Base-by-base conservation (phyloP, 768 basidiomycete genomes). In the Floccularia luteovirens region DNA sequence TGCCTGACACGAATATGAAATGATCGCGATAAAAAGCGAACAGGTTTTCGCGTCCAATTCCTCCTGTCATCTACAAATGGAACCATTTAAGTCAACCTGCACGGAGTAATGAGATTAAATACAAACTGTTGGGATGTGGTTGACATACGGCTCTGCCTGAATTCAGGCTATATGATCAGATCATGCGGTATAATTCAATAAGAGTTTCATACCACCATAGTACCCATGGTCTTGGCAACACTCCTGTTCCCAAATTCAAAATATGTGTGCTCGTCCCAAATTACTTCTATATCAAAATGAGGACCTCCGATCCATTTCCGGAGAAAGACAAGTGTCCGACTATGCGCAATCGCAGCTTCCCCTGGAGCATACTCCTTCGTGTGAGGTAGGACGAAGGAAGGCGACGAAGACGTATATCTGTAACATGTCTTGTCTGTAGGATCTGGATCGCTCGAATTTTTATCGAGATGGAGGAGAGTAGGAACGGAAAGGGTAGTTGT, bases 181-280 rank as follows among this genome's bases (percentile, higher is more conserved):
- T 22, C 23, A 13, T 4, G 11, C 21, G 20, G 39, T 35, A 39
- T 10, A 38, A 35, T n/a, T 10, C 10, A 39, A n/a, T 28, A 24
- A 19, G 28, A 28, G n/a, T 34, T 14, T 57, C 66, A 40, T 48
- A 72, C 69, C 51, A 74, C 72, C 72, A 74, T 74, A 3, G 71
- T 75, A 12, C 62, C 67, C 72, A 74, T 72, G n/a, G 72, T 74
- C 43, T 67, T 67, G 2, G 69, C 70, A 3, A 74, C 70, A 44
- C 70, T 74, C 34, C 70, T 53, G 11, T 56, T 57, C 36, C 63
- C 64, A 44, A 79, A 79, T 51, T 79, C 77, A 44, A 68, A 76
- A 41, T 63, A 65, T 1, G 66, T 67, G 44, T 79, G 77, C 42
- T 75, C 73, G 8, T 77, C 74, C 77, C 77, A 79, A 24, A 77